Evolutionary conservation across 2,329 filamentous ascomycete genomes (phyloP), one percentile per base, ranked within the genome.

Genomic region (Elsinoe necatrix): DNA sequence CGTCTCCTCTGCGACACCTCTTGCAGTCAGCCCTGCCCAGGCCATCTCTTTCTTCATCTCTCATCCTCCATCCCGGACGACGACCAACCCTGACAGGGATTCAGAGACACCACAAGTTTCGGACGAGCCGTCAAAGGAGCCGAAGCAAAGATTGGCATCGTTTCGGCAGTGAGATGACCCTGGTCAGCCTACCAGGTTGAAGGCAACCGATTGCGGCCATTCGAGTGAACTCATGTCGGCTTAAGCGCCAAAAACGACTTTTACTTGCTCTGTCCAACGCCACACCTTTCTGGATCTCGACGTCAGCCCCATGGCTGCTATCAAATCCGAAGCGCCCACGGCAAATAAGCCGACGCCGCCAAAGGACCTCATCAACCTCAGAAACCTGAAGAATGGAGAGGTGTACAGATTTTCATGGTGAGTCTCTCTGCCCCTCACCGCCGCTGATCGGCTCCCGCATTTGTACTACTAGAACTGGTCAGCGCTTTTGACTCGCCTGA

Each of bases 361-460:
- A 42, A 58, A 58, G 35, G 57, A 59, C 27, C 57, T 59, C 42
- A 59, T 59, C 43, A 56, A 50, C 23, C 43, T 59, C 7, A 20
- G 29, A 11, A 59, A 59, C 20, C 23, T 31, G n/a, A 56, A 45
- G 29, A 59, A 56, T 47, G 57, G 57, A 20, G 57, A 59, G 18
- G 25, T 42, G 2, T 59, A 56, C 43, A 56, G 50, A 23, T 59
- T 59, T 37, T 48, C 57, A 34, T 59, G 57, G 57, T 59, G 42
- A 56, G 57, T 54, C 41, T 9, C 18, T 18, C 23, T 21, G 52
- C 39, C 25, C 48, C 48, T 39, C 48, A 52, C 34, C 48, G 48
- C 48, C 45, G 18, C 25, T 50, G 45, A 31, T 50, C 29, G 3
- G 11, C 16, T 31, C 48, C 48, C 48, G 31, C 48, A 52, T 50